Base-by-base conservation (phyloP, 2,329 filamentous ascomycete genomes). In the Alternaria gansuensis region DNA sequence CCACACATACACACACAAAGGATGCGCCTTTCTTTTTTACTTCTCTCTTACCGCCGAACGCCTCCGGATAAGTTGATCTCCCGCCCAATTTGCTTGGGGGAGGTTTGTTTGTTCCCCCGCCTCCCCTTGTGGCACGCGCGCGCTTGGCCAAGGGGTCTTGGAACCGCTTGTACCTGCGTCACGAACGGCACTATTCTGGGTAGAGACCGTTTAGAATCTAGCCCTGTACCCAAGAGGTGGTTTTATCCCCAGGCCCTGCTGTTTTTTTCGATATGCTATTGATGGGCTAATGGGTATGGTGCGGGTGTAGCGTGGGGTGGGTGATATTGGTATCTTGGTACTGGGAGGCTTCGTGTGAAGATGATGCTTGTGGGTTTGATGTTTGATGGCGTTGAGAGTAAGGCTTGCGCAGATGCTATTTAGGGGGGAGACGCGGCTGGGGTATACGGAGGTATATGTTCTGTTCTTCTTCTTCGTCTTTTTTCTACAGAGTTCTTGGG, bases 231-330 rank as follows among this genome's bases (percentile, higher is more conserved):
- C 48, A 50, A 50, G 48, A 50, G 24, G 28, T 31, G 23, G 31
- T 34, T 44, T 44, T 44, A 26, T 43, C 29, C 8, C 37, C 24
- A 40, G 37, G 37, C 17, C 17, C 17, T 17, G 24, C 37, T 24
- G 37, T 21, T 40, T 26, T 54, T 54, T 54, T 54, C 51, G 41
- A 54, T 54, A 54, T 45, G 33, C 51, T 45, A 48, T 54, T 41
- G 41, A 54, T 54, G 48, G 36, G 33, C 51, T 45, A 48, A 54
- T n/a, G 17, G 23, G 21, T 24, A 46, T 48, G 51, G 51, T 54
- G 51, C 41, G 39, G 40, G 34, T 46, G 51, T 54, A 54, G 51
- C 51, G 44, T 13, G 51, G 33, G 33, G 21, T 21, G 31, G 44
- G 29, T 48, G 24, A 17, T 17, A 48, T 36, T 21, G 44, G 34